These are phyloP conservation scores for Sporisorium iseilematis-ciliati DNA, from an alignment of 1,284 basidiomycete genomes.

Conservation along the genomic window DNA sequence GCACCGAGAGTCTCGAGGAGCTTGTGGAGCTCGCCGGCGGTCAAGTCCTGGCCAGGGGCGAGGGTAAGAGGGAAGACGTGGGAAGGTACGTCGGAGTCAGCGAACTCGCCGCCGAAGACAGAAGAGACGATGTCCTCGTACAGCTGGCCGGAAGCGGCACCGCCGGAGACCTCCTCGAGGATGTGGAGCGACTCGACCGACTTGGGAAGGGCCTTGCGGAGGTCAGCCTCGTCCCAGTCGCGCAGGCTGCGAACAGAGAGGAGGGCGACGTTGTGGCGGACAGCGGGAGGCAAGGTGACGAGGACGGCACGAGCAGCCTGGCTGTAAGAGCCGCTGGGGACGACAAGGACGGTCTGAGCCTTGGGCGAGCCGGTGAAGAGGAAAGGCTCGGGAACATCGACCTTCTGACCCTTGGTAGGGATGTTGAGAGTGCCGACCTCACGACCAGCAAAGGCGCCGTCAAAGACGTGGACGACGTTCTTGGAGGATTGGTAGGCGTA, in stretches of 20 bases:
- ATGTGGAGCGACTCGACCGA: constrained; percentile 62
- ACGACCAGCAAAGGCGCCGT: constrained; percentile 64
- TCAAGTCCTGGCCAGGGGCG: constrained; percentile 53
- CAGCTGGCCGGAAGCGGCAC: constrained; percentile 50
- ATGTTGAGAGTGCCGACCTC: constrained; percentile 60
- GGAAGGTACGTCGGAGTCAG: constrained; percentile 34
- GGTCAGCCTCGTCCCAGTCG: constrained; percentile 62
- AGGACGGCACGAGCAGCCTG: constrained; percentile 62
- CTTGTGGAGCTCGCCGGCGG: constrained; percentile 52
- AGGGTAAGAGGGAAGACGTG: constrained; percentile 56
- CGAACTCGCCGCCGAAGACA: constrained; percentile 50
- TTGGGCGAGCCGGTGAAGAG: constrained; percentile 63
- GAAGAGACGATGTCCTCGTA: constrained; percentile 60
- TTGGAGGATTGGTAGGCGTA: constrained; percentile 59
- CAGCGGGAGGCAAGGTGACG: constrained; percentile 46
- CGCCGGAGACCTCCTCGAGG: constrained; percentile 62
- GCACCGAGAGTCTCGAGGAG: constrained; percentile 50
- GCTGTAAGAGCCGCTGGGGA: constrained; percentile 65
- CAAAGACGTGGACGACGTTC: constrained; percentile 68
- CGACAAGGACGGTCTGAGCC: constrained; percentile 61
- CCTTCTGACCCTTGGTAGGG: constrained; percentile 56
- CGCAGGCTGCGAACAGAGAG: constrained; percentile 60
- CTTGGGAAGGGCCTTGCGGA: constrained; percentile 56
- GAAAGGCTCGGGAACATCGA: constrained; percentile 76
- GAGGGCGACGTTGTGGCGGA: constrained; percentile 59